These are phyloP conservation scores for Exsudoporus frostii DNA, from an alignment of 768 basidiomycete genomes.

Conservation along the genomic window DNA sequence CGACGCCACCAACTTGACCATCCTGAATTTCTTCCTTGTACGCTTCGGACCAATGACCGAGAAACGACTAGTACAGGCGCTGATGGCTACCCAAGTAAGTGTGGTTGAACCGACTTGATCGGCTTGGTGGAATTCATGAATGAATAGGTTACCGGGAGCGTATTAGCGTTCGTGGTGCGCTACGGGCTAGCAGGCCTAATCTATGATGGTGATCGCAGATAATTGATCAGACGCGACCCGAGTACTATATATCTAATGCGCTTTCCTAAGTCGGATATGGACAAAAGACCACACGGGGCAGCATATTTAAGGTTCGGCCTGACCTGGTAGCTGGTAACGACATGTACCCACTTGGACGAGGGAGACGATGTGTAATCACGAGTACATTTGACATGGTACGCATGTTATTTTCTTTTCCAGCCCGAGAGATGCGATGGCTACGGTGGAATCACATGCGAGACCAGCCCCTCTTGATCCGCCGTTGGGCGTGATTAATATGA, in stretches of 20 bases:
- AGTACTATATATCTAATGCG: too few relatives aligned
- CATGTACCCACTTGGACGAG: background rate
- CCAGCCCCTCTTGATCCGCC: background rate
- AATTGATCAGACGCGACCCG: slow-evolving; percentile 12
- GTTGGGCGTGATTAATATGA: slow-evolving; percentile 28
- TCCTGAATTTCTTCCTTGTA: slow-evolving; percentile 83
- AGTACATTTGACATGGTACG: too few relatives aligned
- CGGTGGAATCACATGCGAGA: slow-evolving; percentile 24
- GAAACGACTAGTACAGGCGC: slow-evolving; percentile 64
- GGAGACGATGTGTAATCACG: slow-evolving; percentile 29
- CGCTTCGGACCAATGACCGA: slow-evolving; percentile 84
- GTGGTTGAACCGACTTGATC: background rate
- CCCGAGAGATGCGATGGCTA: too few relatives aligned
- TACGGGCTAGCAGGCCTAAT: slow-evolving; percentile 88
- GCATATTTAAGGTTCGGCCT: background rate
- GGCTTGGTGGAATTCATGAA: slow-evolving; percentile 2
- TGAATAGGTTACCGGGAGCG: slow-evolving; percentile 65
- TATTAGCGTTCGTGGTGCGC: slow-evolving; percentile 78
- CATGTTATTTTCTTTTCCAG: too few relatives aligned
- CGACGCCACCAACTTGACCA: slow-evolving; percentile 85
- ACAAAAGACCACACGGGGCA: background rate
- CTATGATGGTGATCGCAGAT: slow-evolving; percentile 90
- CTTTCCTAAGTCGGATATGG: background rate
- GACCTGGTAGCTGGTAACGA: background rate
- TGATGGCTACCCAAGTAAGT: slow-evolving; percentile 74